Evolutionary conservation across 2,329 filamentous ascomycete genomes (phyloP), one percentile per base, ranked within the genome.

Genomic region (Exophiala sideris): DNA sequence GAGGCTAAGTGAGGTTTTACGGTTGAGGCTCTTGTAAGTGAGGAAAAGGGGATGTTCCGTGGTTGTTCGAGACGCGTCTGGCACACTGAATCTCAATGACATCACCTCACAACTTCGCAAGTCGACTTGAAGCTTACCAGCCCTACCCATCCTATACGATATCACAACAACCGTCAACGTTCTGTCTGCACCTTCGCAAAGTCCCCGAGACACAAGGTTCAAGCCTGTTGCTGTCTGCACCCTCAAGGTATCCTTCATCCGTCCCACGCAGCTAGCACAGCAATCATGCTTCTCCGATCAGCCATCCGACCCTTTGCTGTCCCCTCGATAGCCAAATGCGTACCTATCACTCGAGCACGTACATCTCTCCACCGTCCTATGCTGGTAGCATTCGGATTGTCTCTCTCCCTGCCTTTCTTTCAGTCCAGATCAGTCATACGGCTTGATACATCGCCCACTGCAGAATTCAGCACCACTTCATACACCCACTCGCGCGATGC

Each of bases 401-500:
- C 59, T 10, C 32, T 56, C 7, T 53, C 59, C 20, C 29, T 57
- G 9, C 61, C 61, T 16, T 64, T 60, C 57, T 33, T 64, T 12
- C 46, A 53, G 29, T 45, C 59, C 9, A 50, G 45, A 9, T 38
- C 49, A 29, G 44, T 56, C 45, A 52, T 46, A 29, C 45, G 56
- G 14, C 47, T 58, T 34, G 58, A 63, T 48, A 50, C 47, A 6
- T 59, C 59, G 12, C 57, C 59, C 4, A n/a, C 50, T n/a, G 48
- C 58, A 3, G 50, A 52, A 14, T 61, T 62, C 51, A 58, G 51
- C 39, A 60, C 52, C 40, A 24, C 57, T 24, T 39, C 58, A 3
- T 64, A 58, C 51, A 56, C 49, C 7, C 56, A 62, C 29, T 58
- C 59, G 7, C 57, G 59, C 18, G 56, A 61, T 38, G 59, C 62